Evolutionary conservation across 2,329 filamentous ascomycete species (phyloP).

Genomic region (Neurospora crassa): DNA sequence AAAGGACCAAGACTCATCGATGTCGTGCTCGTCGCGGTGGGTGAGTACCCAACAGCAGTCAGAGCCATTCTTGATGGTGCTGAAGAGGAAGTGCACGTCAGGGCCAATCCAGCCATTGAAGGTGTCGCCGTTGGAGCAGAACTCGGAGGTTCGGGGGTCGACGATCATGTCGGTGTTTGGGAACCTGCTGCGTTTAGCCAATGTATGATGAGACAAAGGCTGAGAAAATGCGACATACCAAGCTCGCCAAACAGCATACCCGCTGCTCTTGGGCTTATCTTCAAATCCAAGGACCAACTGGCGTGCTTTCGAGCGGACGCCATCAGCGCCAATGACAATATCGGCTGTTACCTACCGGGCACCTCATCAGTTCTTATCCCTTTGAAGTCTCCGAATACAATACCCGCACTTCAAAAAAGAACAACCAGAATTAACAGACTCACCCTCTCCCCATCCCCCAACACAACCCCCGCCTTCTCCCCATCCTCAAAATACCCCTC

Average conservation of each 20-base stretch:
- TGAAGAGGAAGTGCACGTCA: conserved; percentile 47
- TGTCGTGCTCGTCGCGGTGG: conserved; percentile 42
- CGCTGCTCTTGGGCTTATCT: conserved; percentile 40
- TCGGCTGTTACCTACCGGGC: conserved; percentile 30
- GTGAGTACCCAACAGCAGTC: conserved; percentile 52
- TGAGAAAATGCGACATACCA: conserved; percentile 29
- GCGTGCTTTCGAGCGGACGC: conserved; percentile 42
- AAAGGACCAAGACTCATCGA: conserved; percentile 46
- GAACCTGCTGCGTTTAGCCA: conserved; percentile 23
- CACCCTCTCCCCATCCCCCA: conserved; percentile 37
- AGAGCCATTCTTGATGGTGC: conserved; percentile 43
- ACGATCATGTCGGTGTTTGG: conserved; percentile 39
- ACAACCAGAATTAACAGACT: background rate
- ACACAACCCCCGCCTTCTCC: conserved; percentile 38
- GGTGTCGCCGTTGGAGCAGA: conserved; percentile 46
- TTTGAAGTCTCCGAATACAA: too few species aligned
- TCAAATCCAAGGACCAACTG: conserved; percentile 41
- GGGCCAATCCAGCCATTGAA: conserved; percentile 51
- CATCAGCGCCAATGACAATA: conserved; percentile 44
- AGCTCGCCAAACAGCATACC: conserved; percentile 42
- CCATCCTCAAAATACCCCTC: conserved; percentile 46
- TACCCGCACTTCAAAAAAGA: too few species aligned
- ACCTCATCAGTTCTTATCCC: background rate
- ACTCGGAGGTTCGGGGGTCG: conserved; percentile 42
- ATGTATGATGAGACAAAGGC: too few species aligned